Evolutionary conservation across 1,284 basidiomycete genomes (phyloP).

Genomic region (Rhodotorula sp.): DNA sequence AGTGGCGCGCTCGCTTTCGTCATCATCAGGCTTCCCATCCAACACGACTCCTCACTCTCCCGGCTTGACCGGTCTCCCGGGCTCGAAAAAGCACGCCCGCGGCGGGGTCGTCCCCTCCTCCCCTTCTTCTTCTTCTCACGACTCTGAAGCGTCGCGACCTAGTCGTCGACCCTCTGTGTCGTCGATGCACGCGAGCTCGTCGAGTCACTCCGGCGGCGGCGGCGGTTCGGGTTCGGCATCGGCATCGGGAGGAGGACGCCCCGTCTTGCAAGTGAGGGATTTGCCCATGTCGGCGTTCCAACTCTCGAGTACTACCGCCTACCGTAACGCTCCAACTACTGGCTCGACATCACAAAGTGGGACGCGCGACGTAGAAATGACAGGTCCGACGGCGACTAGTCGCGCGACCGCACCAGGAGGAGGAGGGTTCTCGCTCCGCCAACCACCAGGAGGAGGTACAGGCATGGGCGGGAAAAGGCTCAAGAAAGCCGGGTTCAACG

Average conservation of each 20-base stretch:
- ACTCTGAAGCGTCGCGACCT: neutral
- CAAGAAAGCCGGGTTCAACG: neutral
- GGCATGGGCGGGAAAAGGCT: neutral
- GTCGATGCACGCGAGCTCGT: neutral
- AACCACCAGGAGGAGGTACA: neutral
- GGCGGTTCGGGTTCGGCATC: too few relatives aligned
- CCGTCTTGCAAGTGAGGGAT: slow-evolving; percentile 59
- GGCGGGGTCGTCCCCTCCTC: neutral
- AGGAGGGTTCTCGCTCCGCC: neutral
- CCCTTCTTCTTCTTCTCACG: neutral
- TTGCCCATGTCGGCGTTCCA: slow-evolving; percentile 67
- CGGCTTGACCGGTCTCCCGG: neutral
- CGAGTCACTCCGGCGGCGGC: neutral
- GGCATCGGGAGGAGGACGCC: slow-evolving; percentile 6
- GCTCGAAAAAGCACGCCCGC: slow-evolving; percentile 34
- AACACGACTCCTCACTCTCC: neutral
- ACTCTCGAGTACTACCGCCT: slow-evolving; percentile 56
- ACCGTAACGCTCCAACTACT: slow-evolving; percentile 18
- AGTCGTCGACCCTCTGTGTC: neutral
- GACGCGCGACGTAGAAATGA: neutral
- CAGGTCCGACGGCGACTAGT: neutral
- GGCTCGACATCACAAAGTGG: too few relatives aligned
- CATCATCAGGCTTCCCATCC: neutral
- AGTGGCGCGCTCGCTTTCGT: too few relatives aligned
- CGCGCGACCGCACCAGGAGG: neutral